Percentiles rank a stretch among this genome's conserved stretches.
Conservation (phyloP, 2,329 filamentous ascomycete genomes). For the Calonectria pseudoturangicola region DNA sequence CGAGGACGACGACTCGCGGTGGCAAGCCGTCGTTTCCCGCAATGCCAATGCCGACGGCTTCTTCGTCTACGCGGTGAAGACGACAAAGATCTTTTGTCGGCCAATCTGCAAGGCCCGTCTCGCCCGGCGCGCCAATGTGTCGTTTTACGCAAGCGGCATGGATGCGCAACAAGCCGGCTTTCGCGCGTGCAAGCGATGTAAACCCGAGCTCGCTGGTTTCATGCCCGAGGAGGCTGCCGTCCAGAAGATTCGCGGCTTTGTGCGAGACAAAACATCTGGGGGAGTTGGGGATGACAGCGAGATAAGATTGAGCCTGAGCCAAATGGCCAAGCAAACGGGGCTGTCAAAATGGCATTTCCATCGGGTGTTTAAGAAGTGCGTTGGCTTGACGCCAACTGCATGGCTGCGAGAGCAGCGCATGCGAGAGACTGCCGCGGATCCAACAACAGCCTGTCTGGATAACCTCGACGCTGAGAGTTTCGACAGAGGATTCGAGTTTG, state of each 20-base stretch:
- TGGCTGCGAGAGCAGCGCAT: conserved; percentile 54
- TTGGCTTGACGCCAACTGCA: conserved; percentile 67
- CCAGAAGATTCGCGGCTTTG: conserved; percentile 61
- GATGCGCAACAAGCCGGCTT: conserved; percentile 70
- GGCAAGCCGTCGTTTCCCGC: conserved; percentile 60
- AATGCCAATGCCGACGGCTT: conserved; percentile 60
- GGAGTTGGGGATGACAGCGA: conserved; percentile 41
- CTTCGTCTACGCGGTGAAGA: conserved; percentile 67
- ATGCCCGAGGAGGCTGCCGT: conserved; percentile 67
- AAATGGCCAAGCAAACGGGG: conserved; percentile 70
- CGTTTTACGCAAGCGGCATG: conserved; percentile 68
- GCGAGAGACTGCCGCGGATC: conserved; percentile 27
- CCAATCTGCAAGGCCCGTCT: conserved; percentile 77
- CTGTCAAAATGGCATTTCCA: conserved; percentile 76
- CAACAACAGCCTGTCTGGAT: conserved; percentile 38
- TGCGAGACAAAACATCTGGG: conserved; percentile 53
- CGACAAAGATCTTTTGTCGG: conserved; percentile 74
- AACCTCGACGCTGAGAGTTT: conserved; percentile 36
- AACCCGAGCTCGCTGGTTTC: conserved; percentile 62
- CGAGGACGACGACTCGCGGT: conserved; percentile 58
- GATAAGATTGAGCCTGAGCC: conserved; percentile 61
- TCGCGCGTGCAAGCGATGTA: conserved; percentile 75
- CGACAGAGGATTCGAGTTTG: conserved; percentile 39
- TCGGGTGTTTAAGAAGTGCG: conserved; percentile 74
- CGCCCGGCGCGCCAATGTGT: conserved; percentile 76